Evolutionary conservation across 2,329 filamentous ascomycete genomes (phyloP).

Genomic region (Paraconiothyrium sp.): DNA sequence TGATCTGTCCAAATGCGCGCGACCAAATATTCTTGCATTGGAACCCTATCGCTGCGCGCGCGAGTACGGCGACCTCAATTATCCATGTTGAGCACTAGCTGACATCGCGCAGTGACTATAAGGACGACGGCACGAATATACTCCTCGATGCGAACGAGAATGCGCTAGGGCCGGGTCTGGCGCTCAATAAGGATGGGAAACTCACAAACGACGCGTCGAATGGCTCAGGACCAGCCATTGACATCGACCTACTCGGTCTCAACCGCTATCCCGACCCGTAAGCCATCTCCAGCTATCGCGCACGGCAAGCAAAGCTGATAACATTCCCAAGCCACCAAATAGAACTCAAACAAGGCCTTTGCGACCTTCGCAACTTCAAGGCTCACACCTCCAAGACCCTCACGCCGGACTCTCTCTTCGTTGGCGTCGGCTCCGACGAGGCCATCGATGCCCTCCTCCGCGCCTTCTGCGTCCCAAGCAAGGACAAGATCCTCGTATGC

Average conservation of each 20-base stretch:
- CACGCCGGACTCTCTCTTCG: conserved; percentile 85
- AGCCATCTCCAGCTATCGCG: conserved; percentile 23
- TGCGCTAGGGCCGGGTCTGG: conserved; percentile 85
- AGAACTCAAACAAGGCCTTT: conserved; percentile 86
- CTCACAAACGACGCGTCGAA: conserved; percentile 56
- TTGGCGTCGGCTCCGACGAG: conserved; percentile 96
- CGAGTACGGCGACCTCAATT: conserved; percentile 55
- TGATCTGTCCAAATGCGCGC: conserved; percentile 60
- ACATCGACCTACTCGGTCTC: conserved; percentile 81
- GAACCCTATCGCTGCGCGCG: conserved; percentile 64
- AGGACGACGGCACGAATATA: conserved; percentile 95
- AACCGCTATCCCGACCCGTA: conserved; percentile 94
- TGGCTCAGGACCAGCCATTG: conserved; percentile 58
- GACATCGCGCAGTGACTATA: conserved; percentile 79
- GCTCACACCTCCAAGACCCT: conserved; percentile 78
- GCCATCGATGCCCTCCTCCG: conserved; percentile 93
- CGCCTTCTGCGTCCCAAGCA: conserved; percentile 88
- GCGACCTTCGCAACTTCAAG: conserved; percentile 86
- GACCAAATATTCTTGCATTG: conserved; percentile 62
- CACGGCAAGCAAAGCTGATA: conserved; percentile 13
- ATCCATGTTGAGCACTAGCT: conserved; percentile 21
- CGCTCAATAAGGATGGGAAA: conserved; percentile 59
- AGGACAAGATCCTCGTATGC: conserved; percentile 91
- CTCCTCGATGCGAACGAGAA: conserved; percentile 99
- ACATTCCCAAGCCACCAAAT: conserved; percentile 72